Conservation (phyloP, 305 asterid genomes). For the Andrographis paniculata region DNA sequence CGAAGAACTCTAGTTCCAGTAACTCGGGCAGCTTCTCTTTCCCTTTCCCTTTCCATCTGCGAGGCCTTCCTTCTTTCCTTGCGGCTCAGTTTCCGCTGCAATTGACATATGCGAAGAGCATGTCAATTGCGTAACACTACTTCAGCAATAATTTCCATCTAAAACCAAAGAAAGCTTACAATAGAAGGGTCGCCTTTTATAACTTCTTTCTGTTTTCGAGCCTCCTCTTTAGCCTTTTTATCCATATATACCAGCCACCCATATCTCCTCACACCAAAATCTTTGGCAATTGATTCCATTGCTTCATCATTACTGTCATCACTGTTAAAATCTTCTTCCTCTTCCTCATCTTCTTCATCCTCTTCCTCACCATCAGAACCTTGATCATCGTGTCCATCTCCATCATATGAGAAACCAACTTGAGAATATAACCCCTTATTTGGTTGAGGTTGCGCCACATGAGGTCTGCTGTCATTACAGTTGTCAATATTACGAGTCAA, state of each 20-base stretch:
- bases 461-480: slow-evolving; percentile 40
- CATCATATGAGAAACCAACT: slow-evolving; percentile 96
- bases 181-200: slow-evolving; percentile 95
- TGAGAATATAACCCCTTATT: slow-evolving; percentile 89
- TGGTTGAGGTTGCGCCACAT: slow-evolving; percentile 48
- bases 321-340: slow-evolving; percentile 89
- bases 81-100: slow-evolving; percentile 88
- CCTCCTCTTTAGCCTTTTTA: slow-evolving; percentile 95
- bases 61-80: slow-evolving; percentile 95
- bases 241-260: slow-evolving; percentile 99
- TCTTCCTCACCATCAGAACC: slow-evolving; percentile 77
- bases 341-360: slow-evolving; percentile 73
- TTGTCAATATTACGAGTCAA: slow-evolving; percentile 16
- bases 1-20: slow-evolving; percentile 77
- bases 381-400: slow-evolving; percentile 54
- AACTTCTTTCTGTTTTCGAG: slow-evolving; percentile 85
- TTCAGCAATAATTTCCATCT: slow-evolving; percentile 5
- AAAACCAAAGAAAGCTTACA: slow-evolving; percentile 38
- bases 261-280: slow-evolving; percentile 88
- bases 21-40: slow-evolving; percentile 70
- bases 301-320: slow-evolving; percentile 90
- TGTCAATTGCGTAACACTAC: slow-evolving; percentile 8
- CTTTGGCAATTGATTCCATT: slow-evolving; percentile 95
- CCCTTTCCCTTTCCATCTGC: slow-evolving; percentile 84
- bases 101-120: slow-evolving; percentile 15